phyloP scores from a whole-genome alignment of 106 monocot genomes.

The Platanthera zijinensis region DNA sequence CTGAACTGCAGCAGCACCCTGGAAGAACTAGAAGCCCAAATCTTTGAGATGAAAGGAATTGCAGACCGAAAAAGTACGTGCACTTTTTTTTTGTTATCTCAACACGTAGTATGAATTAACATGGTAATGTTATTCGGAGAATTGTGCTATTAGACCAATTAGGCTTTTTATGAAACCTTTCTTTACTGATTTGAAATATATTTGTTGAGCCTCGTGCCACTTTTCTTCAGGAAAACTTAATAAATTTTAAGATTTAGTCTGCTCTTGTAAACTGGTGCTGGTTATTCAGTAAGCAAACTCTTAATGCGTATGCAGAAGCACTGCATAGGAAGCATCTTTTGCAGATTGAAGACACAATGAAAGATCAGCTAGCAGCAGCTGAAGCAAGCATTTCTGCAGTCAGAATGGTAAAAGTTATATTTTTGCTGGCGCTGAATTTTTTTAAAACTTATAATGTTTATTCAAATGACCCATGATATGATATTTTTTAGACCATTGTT shows the following conservation, averaged over 20 bases:
- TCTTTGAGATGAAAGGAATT: conserved; percentile 54
- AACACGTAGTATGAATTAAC: background rate
- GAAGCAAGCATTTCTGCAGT: conserved; percentile 49
- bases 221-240: background rate
- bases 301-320: conserved; percentile 37
- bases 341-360: conserved; percentile 49
- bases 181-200: background rate
- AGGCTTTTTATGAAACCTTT: background rate
- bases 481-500: background rate
- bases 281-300: background rate
- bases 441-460: background rate
- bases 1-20: conserved; percentile 40
- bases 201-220: background rate
- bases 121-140: background rate
- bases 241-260: background rate
- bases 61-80: conserved; percentile 71
- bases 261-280: background rate
- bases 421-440: background rate
- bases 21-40: conserved; percentile 61
- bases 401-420: conserved; percentile 42
- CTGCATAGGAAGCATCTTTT: conserved; percentile 64
- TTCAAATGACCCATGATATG: background rate
- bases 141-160: background rate
- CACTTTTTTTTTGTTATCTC: background rate
- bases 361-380: conserved; percentile 53